Evolutionary conservation across 1,284 basidiomycete genomes (phyloP).

Genomic region (Ustilago loliicola): DNA sequence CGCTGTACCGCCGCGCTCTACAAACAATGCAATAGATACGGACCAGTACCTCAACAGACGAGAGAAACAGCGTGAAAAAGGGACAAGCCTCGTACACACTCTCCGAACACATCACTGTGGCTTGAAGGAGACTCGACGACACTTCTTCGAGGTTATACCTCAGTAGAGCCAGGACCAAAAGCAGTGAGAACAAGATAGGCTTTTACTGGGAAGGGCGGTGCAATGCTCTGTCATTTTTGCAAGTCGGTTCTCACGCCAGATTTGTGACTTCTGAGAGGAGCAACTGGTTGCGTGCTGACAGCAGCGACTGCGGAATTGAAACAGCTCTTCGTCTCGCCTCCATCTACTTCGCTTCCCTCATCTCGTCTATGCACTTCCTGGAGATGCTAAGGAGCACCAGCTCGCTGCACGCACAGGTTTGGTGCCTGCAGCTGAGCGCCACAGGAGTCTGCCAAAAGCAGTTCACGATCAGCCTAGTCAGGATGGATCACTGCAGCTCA

Average conservation of each 20-base stretch:
- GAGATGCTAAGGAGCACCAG: background rate
- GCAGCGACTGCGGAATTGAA: background rate
- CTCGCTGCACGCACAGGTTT: background rate
- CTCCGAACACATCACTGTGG: slow-evolving; percentile 2
- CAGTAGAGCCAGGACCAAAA: too few species aligned
- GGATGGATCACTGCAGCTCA: background rate
- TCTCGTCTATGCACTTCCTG: background rate
- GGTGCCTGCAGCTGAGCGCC: background rate
- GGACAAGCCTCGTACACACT: background rate
- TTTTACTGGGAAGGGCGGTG: background rate
- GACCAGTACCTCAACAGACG: background rate
- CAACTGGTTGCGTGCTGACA: background rate
- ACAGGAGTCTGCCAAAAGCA: background rate
- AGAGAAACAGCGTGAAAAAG: slow-evolving; percentile 5
- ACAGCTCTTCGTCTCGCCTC: background rate
- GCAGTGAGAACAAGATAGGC: background rate
- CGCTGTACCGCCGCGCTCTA: background rate
- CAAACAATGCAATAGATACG: background rate
- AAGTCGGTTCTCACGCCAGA: slow-evolving; percentile 13
- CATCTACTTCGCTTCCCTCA: background rate
- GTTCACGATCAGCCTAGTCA: background rate
- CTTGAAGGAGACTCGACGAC: background rate
- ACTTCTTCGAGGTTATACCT: background rate
- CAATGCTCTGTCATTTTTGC: slow-evolving; percentile 2
- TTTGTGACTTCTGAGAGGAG: slow-evolving; percentile 6